Conservation (phyloP, 192 early-diverging fungal species). For the Gryganskiella cystojenkinii region DNA sequence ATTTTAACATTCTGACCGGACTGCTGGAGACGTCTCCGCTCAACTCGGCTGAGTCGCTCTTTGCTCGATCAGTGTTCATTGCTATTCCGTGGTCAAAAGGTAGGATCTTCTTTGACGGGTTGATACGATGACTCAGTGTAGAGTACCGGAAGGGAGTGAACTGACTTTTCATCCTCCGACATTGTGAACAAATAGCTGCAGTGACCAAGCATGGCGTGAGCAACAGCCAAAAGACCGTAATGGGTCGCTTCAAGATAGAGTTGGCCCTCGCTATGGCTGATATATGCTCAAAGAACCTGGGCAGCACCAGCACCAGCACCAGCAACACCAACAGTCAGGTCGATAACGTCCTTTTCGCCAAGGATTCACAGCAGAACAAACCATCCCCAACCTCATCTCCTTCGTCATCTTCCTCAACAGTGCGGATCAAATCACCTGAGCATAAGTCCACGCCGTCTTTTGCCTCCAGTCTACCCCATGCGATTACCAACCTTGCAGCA, state of each 20-base stretch:
- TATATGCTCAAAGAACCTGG: slow-evolving; percentile 19
- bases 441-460: slow-evolving; percentile 13
- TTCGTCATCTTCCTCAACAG: too few species aligned
- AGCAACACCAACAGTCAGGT: not conserved
- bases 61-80: slow-evolving; percentile 28
- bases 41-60: slow-evolving; percentile 19
- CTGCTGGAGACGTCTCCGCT: slow-evolving; percentile 44
- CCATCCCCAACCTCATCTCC: not conserved
- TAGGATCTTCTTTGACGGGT: slow-evolving; percentile 2
- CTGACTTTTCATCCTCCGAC: too few species aligned
- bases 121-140: too few species aligned
- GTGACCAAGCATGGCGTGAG: not conserved
- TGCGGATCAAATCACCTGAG: slow-evolving; percentile 18
- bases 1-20: slow-evolving; percentile 41
- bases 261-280: slow-evolving; percentile 24
- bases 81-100: slow-evolving; percentile 20
- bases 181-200: not conserved
- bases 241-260: slow-evolving; percentile 14
- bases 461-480: slow-evolving; percentile 37
- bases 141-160: too few species aligned
- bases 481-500: slow-evolving; percentile 31
- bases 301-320: slow-evolving; percentile 1
- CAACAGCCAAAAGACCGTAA: not conserved
- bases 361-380: not conserved
- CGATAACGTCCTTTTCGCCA: not conserved